phyloP scores from a whole-genome alignment of 129 eudicot genomes.

The sunflower (Helianthus annuus) region HanXRQr2.0-SUNRISE NC_035446.2:135964523-135965022 shows the following conservation, averaged over 20 bases:
- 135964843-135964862: conserved; percentile 1
- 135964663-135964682: background rate
- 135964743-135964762: background rate
- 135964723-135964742: conserved; percentile 12
- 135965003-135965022: background rate
- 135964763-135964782: conserved; percentile 42
- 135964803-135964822: conserved; percentile 37
- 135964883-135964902: conserved; percentile 10
- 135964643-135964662: conserved; percentile 6
- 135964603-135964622: conserved; percentile 21
- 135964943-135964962: background rate
- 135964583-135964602: conserved; percentile 22
- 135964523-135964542: conserved; percentile 22
- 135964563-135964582: conserved; percentile 32
- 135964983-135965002: conserved; percentile 1
- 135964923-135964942: no score
- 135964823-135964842: conserved; percentile 37
- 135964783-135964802: conserved; percentile 17
- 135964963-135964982: background rate
- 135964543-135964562: conserved; percentile 26
- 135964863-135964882: background rate
- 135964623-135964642: conserved; percentile 31
- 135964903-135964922: background rate
- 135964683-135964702: background rate
- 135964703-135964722: background rate